Percentiles rank a stretch among this genome's conserved stretches.
phyloP scores from a whole-genome alignment of 805 yeast genomes.

The Metahyphopichia silvanorum region DNA sequence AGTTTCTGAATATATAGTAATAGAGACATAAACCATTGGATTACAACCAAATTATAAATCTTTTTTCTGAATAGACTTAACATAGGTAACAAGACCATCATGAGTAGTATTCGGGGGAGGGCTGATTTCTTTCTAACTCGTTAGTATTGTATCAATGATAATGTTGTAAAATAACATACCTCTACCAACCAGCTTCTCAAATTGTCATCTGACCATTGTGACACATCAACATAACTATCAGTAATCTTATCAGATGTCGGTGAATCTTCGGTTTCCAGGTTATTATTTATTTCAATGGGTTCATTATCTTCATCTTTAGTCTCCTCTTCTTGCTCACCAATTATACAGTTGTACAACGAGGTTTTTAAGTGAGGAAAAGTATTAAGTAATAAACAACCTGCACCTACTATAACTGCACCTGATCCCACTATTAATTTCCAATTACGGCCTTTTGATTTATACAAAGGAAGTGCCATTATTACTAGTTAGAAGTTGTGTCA shows the following conservation, averaged over 20 bases:
- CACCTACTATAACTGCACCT: constrained; percentile 42
- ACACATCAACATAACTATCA: constrained; percentile 26
- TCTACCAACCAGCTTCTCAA: constrained; percentile 34
- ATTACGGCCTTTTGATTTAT: constrained; percentile 7
- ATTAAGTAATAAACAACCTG: constrained; percentile 37
- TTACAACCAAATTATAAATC: constrained; percentile 16
- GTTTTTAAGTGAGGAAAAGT: constrained; percentile 49
- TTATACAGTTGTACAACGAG: constrained; percentile 17
- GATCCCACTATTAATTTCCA: constrained; percentile 23
- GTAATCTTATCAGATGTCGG: constrained; percentile 2
- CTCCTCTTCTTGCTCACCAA: constrained; percentile 13
- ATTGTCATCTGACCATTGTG: constrained; percentile 33
- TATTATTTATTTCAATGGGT: constrained; percentile 18
- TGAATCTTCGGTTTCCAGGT: constrained; percentile 1
- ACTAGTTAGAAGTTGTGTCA: too few relatives aligned
- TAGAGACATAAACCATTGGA: constrained; percentile 9
- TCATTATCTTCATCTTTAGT: constrained; percentile 16
- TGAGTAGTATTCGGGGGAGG: constrained; percentile 45
- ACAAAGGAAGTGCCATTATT: constrained; percentile 16
- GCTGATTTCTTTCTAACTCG: constrained; percentile 42
- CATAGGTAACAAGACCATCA: constrained; percentile 46
- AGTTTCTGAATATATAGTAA: constrained; percentile 2
- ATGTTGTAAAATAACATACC: constrained; percentile 26
- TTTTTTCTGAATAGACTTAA: constrained; percentile 37
- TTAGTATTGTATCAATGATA: constrained; percentile 11